Base-by-base conservation (phyloP, 768 basidiomycete species). In the Leccinum barrowsii region DNA sequence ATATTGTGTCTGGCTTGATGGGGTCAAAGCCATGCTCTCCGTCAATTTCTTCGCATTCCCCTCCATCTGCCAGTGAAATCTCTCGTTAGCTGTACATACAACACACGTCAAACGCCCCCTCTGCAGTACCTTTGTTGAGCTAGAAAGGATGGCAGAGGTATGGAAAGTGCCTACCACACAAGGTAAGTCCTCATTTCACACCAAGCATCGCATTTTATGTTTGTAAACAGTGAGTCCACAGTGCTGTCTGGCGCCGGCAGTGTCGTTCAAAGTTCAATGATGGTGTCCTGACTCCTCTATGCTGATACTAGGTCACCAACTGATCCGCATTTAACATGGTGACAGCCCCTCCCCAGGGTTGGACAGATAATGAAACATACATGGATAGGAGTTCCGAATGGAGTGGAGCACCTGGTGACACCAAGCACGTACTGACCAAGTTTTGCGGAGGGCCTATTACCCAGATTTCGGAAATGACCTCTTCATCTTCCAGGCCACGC, bases 1-100 rank as follows among this genome's bases (percentile, higher is more conserved):
- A 75, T 50, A 87, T 78, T 3, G 82, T 85, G 62, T 94, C 87
- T 2, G 80, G 75, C 2, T 72, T 74, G 55, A 69, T 69, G 10
- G 63, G 57, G 42, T 63, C 64, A 48, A 62, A 55, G 24, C 63
- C 71, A n/a, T 54, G 61, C 3, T 65, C 71, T 32, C 70, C 73
- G 11, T 63, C 64, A 17, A 56, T 70, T 13, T 74, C 75, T 10
- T 75, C 74, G 24, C 24, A 26, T 26, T 26, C 24, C 24, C 24
- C 7, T 26, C 24, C 24, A 26, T 26, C 24, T 26, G 24, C 24
- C 24, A 24, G 24, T 24, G 24, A 26, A 28, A 28, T 28, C 26
- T 28, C 26, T 28, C 8, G 28, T 28, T 28, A 28, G 26, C 26
- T 28, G 26, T 28, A 7, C 26, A 28, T 28, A 28, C 26, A 28